phyloP scores from a whole-genome alignment of 305 asterid genomes.

The Fraxinus ornus region DNA sequence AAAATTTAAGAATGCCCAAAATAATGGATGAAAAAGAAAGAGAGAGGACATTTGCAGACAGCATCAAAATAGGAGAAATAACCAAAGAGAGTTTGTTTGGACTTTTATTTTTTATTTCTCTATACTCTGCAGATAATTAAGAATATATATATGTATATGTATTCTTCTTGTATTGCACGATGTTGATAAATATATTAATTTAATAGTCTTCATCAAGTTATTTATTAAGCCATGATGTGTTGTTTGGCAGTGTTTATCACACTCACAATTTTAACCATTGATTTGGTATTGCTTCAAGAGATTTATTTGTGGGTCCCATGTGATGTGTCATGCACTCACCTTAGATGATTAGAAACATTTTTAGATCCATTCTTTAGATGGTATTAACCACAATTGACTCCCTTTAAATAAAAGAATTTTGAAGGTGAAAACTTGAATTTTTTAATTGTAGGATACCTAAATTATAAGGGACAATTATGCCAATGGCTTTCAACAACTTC shows the following conservation, averaged over 20 bases:
- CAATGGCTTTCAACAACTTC: too few relatives aligned
- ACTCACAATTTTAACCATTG: constrained; percentile 39
- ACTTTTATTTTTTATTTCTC: background rate
- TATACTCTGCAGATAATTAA: background rate
- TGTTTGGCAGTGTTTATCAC: constrained; percentile 31
- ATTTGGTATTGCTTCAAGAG: constrained; percentile 27
- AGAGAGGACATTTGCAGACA: constrained; percentile 20
- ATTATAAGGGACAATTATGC: background rate
- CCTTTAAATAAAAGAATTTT: background rate
- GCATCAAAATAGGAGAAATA: constrained; percentile 33
- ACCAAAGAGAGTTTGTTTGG: constrained; percentile 35
- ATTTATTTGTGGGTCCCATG: constrained; percentile 33
- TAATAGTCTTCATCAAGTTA: background rate
- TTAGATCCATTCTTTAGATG: background rate
- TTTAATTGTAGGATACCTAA: background rate
- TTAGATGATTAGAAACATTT: background rate
- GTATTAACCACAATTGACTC: background rate
- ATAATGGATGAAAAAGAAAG: background rate
- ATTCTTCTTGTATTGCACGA: constrained; percentile 17
- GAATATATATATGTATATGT: background rate
- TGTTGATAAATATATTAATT: constrained; percentile 22
- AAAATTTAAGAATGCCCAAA: background rate
- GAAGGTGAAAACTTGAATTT: background rate
- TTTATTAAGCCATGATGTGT: constrained; percentile 26
- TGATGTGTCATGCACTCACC: constrained; percentile 44